Base-by-base conservation (phyloP, 2,329 filamentous ascomycete genomes). In the Fulvia fulva region DNA sequence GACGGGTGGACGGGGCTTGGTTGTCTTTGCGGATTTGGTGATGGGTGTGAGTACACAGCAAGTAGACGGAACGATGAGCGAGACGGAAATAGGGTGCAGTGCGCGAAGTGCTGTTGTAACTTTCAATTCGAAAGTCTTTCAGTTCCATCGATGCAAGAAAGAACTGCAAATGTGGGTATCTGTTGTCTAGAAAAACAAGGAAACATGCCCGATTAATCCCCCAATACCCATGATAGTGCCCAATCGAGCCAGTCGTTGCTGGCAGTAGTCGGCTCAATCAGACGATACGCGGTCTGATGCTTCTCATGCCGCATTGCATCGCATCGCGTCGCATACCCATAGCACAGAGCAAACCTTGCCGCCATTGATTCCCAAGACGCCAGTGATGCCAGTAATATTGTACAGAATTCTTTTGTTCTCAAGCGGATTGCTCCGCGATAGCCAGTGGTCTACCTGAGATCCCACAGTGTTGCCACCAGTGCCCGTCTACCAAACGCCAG, bases 391-490 rank as follows among this genome's bases (percentile, higher is more conserved):
- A 43, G 52, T 54, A 56, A 57, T 61, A 55, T 32, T 53, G 41
- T 61, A 59, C 56, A 63, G 45, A 57, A 53, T 54, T 56, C 47
- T 59, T 60, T 63, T 58, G 34, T 51, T 53, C 53, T 52, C 54
- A 58, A 50, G 59, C 61, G 56, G 61, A 63, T 63, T 63, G 62
- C 62, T 62, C 60, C 51, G 57, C 62, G 37, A 53, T 26, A 56
- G 37, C 55, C 55, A 47, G 34, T 56, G 45, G 52, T 62, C 57
- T 62, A 62, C 51, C 58, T 52, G 49, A 60, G 53, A 63, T 58
- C 54, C 56, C 51, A 45, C 52, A 54, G 60, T 62, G 59, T 57
- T 56, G 59, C 57, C 59, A 57, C 59, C 57, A 34, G 46, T 53
- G 26, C 16, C 60, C 53, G n/a, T 64, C 58, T 63, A 62, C 53